Evolutionary conservation across 2,329 filamentous ascomycete species (phyloP).

Genomic region (Seiridium unicorne): DNA sequence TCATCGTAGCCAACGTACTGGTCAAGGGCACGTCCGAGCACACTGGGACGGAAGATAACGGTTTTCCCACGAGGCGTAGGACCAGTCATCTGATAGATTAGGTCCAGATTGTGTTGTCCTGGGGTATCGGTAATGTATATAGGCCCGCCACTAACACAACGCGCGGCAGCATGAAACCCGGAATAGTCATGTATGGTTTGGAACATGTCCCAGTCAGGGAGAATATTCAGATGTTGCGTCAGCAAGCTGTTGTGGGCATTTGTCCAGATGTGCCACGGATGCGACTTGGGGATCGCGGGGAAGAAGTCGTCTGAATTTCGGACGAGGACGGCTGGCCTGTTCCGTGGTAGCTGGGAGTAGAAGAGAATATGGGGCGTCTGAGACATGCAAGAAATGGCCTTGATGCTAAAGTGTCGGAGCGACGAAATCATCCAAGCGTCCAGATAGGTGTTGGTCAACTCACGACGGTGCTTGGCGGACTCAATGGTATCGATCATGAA

Average conservation of each 20-base stretch:
- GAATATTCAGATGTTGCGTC: conserved; percentile 78
- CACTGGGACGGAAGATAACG: conserved; percentile 76
- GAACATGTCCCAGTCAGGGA: conserved; percentile 82
- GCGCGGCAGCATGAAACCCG: conserved; percentile 83
- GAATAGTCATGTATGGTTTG: conserved; percentile 67
- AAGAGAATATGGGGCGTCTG: conserved; percentile 85
- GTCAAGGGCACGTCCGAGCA: conserved; percentile 68
- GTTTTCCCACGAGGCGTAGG: conserved; percentile 69
- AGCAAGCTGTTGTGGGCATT: conserved; percentile 89
- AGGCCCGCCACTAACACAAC: conserved; percentile 86
- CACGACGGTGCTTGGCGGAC: conserved; percentile 66
- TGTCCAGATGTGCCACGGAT: conserved; percentile 93
- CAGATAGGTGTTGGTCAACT: conserved; percentile 73
- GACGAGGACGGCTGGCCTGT: conserved; percentile 69
- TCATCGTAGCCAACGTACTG: conserved; percentile 77
- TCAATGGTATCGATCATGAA: conserved; percentile 80
- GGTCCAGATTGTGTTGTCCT: conserved; percentile 70
- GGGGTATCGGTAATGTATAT: conserved; percentile 93
- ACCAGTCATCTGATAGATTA: conserved; percentile 82
- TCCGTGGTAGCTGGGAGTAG: conserved; percentile 76
- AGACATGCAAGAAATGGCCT: conserved; percentile 92
- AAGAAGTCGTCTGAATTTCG: conserved; percentile 94
- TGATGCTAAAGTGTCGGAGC: conserved; percentile 73
- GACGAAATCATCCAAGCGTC: conserved; percentile 82
- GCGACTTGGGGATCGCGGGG: conserved; percentile 74